phyloP scores from a whole-genome alignment of 768 basidiomycete species.

The Termitomyces heimii region DNA sequence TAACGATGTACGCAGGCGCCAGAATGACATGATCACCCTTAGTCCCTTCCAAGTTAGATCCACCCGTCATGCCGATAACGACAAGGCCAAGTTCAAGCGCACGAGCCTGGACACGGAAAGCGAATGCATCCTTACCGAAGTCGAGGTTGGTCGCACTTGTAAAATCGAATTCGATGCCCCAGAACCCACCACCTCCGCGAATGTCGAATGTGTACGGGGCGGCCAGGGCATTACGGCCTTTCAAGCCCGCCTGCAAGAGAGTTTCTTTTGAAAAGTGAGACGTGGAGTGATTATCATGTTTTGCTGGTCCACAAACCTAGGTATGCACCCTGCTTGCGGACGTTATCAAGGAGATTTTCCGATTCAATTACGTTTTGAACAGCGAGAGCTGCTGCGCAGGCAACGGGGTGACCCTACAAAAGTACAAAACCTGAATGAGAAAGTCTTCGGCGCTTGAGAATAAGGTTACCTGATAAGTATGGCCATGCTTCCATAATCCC shows the following conservation, averaged over 20 bases:
- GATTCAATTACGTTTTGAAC: conserved; percentile 69
- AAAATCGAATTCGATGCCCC: conserved; percentile 81
- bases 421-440: not conserved
- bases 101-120: conserved; percentile 63
- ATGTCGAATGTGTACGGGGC: conserved; percentile 72
- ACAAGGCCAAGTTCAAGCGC: conserved; percentile 63
- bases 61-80: conserved; percentile 71
- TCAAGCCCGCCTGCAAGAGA: conserved; percentile 50
- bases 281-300: not conserved
- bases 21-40: conserved; percentile 69
- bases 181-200: conserved; percentile 80
- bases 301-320: conserved; percentile 29
- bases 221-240: conserved; percentile 47
- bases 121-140: conserved; percentile 52
- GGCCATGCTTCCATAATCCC: conserved; percentile 78
- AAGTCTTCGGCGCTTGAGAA: not conserved
- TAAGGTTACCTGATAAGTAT: conserved; percentile 66
- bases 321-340: conserved; percentile 53
- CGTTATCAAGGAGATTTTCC: conserved; percentile 67
- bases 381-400: conserved; percentile 75
- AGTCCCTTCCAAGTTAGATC: conserved; percentile 61
- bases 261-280: conserved; percentile 26
- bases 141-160: conserved; percentile 38
- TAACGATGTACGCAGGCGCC: conserved; percentile 78
- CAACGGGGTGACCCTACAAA: conserved; percentile 60